These are phyloP conservation scores for Saturnispora sanitii DNA, from an alignment of 805 yeast genomes.

Conservation along the genomic window DNA sequence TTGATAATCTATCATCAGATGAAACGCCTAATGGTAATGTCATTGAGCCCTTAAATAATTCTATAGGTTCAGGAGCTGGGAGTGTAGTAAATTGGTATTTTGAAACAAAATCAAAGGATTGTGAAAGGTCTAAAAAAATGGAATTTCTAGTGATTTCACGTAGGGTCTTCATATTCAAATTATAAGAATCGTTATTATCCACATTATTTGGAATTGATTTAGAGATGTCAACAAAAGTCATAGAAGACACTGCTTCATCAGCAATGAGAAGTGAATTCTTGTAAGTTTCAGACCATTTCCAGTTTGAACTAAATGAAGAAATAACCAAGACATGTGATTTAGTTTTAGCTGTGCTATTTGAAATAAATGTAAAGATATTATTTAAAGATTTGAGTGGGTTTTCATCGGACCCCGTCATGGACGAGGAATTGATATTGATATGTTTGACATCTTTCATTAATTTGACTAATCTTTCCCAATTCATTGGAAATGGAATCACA, in stretches of 20 bases:
- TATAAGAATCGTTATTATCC: neutral
- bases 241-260: neutral
- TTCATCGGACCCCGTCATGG: neutral
- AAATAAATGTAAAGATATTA: conserved; percentile 1
- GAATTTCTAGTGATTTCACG: neutral
- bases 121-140: neutral
- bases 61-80: conserved; percentile 11
- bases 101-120: conserved; percentile 4
- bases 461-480: conserved; percentile 2
- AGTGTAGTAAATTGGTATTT: conserved; percentile 2
- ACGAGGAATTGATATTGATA: conserved; percentile 1
- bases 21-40: conserved; percentile 4
- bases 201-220: neutral
- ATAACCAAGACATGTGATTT: conserved; percentile 2
- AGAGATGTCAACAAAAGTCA: conserved; percentile 1
- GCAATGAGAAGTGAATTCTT: neutral
- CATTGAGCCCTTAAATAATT: conserved; percentile 8
- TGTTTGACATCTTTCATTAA: conserved; percentile 4
- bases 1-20: conserved; percentile 1
- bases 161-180: neutral
- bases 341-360: neutral
- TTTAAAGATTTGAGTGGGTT: conserved; percentile 1
- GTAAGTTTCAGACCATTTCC: conserved; percentile 1
- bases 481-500: neutral
- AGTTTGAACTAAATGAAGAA: neutral